phyloP scores from a whole-genome alignment of 78 protist species.

The Emiliania huxleyi region DNA sequence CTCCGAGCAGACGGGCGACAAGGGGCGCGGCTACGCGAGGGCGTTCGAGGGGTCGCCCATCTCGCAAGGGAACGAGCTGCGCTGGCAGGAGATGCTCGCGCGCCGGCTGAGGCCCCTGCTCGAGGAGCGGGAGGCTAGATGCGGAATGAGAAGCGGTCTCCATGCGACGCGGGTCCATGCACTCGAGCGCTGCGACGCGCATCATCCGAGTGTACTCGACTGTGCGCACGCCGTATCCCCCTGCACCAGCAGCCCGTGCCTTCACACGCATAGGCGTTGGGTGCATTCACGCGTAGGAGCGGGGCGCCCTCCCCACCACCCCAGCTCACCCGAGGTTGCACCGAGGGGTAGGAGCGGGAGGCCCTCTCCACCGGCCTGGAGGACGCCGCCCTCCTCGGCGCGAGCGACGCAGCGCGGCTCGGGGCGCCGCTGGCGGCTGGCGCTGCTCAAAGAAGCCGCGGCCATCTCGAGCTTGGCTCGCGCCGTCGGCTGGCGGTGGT shows the following conservation, averaged over 20 bases:
- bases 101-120: neutral
- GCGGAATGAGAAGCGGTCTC: too few species aligned
- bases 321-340: too few species aligned
- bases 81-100: neutral
- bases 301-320: too few species aligned
- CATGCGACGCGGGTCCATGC: too few species aligned
- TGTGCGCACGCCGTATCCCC: too few species aligned
- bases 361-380: neutral
- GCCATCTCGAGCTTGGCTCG: neutral
- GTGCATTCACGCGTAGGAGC: too few species aligned
- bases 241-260: too few species aligned
- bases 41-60: neutral
- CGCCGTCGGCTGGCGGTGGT: neutral
- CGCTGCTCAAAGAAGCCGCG: too few species aligned
- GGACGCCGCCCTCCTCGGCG: neutral
- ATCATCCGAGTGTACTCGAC: too few species aligned
- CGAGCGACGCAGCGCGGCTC: neutral
- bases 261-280: too few species aligned
- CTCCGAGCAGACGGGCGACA: neutral
- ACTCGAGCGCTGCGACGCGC: too few species aligned
- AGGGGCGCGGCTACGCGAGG: neutral
- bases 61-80: neutral
- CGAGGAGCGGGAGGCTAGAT: neutral
- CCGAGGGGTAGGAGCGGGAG: neutral
- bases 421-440: too few species aligned